A percentile compares a stretch with the other conserved stretches of the same genome.
phyloP scores from a whole-genome alignment of 2,329 filamentous ascomycete genomes.

The Pseudofabraea citricarpa region DNA sequence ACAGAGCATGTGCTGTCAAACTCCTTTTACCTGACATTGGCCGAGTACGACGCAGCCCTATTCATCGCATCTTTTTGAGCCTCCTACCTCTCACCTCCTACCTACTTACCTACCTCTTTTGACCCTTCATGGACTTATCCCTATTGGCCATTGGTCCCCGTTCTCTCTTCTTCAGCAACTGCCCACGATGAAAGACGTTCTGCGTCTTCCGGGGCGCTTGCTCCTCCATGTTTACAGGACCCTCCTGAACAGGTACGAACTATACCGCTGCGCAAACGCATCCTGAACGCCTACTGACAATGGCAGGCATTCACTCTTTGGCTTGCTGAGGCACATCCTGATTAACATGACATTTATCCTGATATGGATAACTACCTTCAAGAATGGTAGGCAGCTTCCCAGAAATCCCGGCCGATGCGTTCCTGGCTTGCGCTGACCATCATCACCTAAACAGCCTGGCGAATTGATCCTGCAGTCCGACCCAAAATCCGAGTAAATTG shows the following conservation, averaged over 20 bases:
- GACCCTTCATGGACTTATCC: background rate
- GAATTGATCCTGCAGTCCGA: constrained; percentile 22
- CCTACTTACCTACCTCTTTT: background rate
- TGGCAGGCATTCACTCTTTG: constrained; percentile 22
- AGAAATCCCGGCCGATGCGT: background rate
- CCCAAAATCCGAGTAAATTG: constrained; percentile 20
- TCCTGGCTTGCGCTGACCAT: background rate
- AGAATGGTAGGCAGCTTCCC: constrained; percentile 17
- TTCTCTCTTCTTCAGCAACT: background rate
- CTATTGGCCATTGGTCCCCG: constrained; percentile 1
- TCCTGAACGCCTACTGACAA: too few relatives aligned
- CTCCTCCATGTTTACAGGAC: constrained; percentile 22
- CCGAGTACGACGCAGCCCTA: background rate
- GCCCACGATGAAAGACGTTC: constrained; percentile 10
- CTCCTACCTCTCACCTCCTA: background rate
- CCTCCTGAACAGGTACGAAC: constrained; percentile 20
- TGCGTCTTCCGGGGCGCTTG: constrained; percentile 15
- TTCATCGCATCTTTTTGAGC: background rate
- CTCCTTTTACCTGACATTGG: too few relatives aligned
- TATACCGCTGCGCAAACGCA: too few relatives aligned
- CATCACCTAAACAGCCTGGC: constrained; percentile 13
- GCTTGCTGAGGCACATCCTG: constrained; percentile 21
- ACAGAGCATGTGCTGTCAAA: too few relatives aligned
- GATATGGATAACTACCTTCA: constrained; percentile 25
- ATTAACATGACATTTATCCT: constrained; percentile 24